phyloP scores from a whole-genome alignment of 352 stramenopile species.

The Globisporangium ultimum region DNA sequence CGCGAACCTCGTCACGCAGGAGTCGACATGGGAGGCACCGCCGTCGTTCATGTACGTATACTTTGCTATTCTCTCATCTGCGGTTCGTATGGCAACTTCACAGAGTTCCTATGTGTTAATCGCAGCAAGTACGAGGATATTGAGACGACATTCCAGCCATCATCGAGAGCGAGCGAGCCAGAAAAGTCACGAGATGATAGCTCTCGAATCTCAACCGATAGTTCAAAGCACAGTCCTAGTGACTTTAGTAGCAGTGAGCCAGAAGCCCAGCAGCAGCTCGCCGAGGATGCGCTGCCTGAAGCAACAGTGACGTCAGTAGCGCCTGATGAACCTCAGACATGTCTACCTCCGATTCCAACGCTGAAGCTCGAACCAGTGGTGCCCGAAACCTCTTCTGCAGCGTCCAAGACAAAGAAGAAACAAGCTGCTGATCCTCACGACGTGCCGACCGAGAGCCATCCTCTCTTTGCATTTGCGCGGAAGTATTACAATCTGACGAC shows the following conservation, averaged over 20 bases:
- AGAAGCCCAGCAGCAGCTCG: neutral
- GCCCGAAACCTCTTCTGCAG: neutral
- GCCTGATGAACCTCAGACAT: neutral
- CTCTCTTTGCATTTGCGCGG: slow-evolving; percentile 38
- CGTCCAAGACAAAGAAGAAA: slow-evolving; percentile 2
- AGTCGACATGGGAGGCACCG: slow-evolving; percentile 12
- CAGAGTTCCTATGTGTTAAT: neutral
- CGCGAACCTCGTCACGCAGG: slow-evolving; percentile 11
- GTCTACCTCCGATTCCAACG: neutral
- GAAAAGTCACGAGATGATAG: too few species aligned
- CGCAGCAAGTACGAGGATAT: slow-evolving; percentile 14
- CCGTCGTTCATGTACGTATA: slow-evolving; percentile 11
- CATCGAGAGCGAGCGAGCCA: too few species aligned
- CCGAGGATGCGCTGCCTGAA: neutral
- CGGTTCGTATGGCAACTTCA: too few species aligned
- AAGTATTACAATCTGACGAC: slow-evolving; percentile 32
- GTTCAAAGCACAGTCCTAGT: too few species aligned
- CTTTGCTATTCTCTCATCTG: neutral
- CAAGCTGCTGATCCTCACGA: neutral
- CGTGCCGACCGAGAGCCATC: slow-evolving; percentile 19
- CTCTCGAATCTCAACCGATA: too few species aligned
- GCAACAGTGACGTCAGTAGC: neutral
- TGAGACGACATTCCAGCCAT: slow-evolving; percentile 2
- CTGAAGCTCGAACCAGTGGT: neutral
- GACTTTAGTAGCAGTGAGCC: neutral